Evolutionary conservation across 2,329 filamentous ascomycete species (phyloP), one percentile per base, ranked within the genome.

Genomic region (Sphaerostilbella broomeana): DNA sequence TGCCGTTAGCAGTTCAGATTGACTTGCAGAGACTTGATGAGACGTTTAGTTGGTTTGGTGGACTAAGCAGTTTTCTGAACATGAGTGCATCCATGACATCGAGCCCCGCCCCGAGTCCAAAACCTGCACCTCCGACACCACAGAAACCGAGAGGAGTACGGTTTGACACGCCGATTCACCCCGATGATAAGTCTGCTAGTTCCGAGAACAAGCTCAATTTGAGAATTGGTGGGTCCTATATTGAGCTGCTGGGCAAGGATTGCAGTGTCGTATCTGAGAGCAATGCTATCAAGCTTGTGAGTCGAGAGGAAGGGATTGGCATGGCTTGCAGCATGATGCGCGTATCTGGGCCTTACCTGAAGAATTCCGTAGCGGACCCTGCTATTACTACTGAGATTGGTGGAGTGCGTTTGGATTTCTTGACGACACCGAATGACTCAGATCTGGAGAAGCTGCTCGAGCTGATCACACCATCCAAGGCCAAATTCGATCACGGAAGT

Each of bases 381-480:
- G 76, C 83, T 0, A 70, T 86, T 12, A 69, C 69, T 15, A 67
- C 80, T 4, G 76, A 81, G 2, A 53, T 94, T 3, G 68, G 65
- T 20, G 80, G 81, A 34, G 77, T 86, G 17, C 73, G 81, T 2
- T 55, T 92, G 17, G 82, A 90, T 43, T 94, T 85, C 51, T 62
- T 87, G 2, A 73, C 74, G 45, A 64, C 74, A 1, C 90, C 92
- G 0, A 81, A 82, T 45, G 82, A 94, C 49, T 68, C 72, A 13
- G 92, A 98, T 58, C 69, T 98, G 0, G 84, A 89, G 53, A 77
- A 81, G 22, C 71, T 98, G 2, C 67, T 98, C 0, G 82, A 85
- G 37, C 72, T 98, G 36, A 85, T 98, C 40, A 94, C 85, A 6
- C 94, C 92, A 0, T 95, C 89, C 0, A 92, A 88, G 48, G 80